phyloP scores from a whole-genome alignment of 352 stramenopile genomes.

The Globisporangium acanthophoron region DNA sequence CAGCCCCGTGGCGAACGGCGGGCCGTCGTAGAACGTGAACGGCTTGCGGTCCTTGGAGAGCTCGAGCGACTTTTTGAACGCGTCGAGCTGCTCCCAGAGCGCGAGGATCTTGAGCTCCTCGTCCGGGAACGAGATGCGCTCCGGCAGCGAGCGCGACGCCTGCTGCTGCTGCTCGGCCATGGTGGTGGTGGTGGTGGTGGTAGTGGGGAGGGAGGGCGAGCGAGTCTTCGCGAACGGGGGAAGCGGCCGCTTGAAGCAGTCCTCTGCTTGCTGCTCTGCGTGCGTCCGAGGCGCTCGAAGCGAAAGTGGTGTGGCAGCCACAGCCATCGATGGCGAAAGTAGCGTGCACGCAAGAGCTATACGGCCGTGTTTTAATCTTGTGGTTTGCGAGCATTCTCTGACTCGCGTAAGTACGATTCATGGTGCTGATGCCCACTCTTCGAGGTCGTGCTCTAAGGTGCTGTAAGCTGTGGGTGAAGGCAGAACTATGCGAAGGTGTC shows the following conservation, averaged over 20 bases:
- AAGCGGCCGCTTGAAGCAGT: too few species aligned
- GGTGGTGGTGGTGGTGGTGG: not conserved
- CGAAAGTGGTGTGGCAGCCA: not conserved
- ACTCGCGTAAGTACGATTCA: constrained; percentile 5
- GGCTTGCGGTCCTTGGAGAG: constrained; percentile 91
- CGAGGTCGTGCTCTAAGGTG: too few species aligned
- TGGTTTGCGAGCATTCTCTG: not conserved
- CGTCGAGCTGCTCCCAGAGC: constrained; percentile 84
- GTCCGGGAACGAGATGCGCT: constrained; percentile 84
- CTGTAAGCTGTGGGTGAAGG: not conserved
- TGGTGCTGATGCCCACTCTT: not conserved
- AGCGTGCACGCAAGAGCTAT: not conserved
- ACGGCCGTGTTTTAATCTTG: constrained; percentile 5
- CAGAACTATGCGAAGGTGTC: too few species aligned
- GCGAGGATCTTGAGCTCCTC: constrained; percentile 72
- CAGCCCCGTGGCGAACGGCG: constrained; percentile 97
- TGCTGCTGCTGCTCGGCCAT: constrained; percentile 20
- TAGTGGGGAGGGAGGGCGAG: not conserved
- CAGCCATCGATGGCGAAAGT: not conserved
- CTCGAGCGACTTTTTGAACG: constrained; percentile 89
- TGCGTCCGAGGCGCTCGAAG: not conserved
- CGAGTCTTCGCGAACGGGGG: not conserved
- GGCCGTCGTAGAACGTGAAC: constrained; percentile 99
- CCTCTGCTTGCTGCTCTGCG: not conserved
- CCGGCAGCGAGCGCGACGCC: constrained; percentile 59